Percentiles rank a stretch among this genome's conserved stretches.
Evolutionary conservation across 164 flowering plant genomes (phyloP).

Genomic region (Liquidambar formosana): DNA sequence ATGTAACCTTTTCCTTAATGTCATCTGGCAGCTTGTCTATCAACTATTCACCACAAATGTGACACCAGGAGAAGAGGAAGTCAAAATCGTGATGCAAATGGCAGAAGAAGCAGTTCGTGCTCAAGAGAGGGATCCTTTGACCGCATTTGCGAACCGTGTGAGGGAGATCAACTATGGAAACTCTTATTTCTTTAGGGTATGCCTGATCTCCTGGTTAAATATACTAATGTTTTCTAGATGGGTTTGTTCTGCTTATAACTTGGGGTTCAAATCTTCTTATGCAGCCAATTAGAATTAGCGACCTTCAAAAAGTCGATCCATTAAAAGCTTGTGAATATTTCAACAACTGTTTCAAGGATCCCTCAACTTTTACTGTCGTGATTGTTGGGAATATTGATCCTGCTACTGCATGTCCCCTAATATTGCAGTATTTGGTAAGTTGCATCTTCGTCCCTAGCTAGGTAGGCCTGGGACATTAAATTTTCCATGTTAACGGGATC

Average conservation of each 20-base stretch:
- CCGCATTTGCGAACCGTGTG: slow-evolving; percentile 94
- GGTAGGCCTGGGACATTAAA: neutral
- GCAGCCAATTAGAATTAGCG: slow-evolving; percentile 78
- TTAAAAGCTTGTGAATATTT: slow-evolving; percentile 82
- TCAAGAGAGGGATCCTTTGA: slow-evolving; percentile 94
- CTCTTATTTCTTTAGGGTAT: slow-evolving; percentile 88
- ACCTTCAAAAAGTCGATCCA: slow-evolving; percentile 81
- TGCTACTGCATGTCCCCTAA: slow-evolving; percentile 60
- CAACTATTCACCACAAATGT: slow-evolving; percentile 83
- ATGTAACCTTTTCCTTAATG: neutral
- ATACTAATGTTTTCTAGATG: neutral
- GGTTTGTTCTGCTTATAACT: neutral
- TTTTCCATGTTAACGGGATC: slow-evolving; percentile 16
- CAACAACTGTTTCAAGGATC: slow-evolving; percentile 86
- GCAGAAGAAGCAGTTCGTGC: slow-evolving; percentile 89
- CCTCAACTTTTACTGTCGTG: slow-evolving; percentile 85
- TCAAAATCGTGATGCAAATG: slow-evolving; percentile 94
- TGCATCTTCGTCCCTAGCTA: neutral
- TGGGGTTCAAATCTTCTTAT: slow-evolving; percentile 12
- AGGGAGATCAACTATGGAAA: slow-evolving; percentile 93
- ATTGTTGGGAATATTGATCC: slow-evolving; percentile 92
- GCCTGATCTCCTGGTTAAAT: slow-evolving; percentile 11
- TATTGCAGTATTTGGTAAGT: slow-evolving; percentile 84
- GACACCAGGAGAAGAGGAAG: slow-evolving; percentile 83
- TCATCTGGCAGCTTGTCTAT: slow-evolving; percentile 73